A percentile compares a stretch with the other conserved stretches of the same genome.
These are phyloP conservation scores for Cytospora leucostoma DNA, from an alignment of 2,329 filamentous ascomycete genomes.

Conservation along the genomic window DNA sequence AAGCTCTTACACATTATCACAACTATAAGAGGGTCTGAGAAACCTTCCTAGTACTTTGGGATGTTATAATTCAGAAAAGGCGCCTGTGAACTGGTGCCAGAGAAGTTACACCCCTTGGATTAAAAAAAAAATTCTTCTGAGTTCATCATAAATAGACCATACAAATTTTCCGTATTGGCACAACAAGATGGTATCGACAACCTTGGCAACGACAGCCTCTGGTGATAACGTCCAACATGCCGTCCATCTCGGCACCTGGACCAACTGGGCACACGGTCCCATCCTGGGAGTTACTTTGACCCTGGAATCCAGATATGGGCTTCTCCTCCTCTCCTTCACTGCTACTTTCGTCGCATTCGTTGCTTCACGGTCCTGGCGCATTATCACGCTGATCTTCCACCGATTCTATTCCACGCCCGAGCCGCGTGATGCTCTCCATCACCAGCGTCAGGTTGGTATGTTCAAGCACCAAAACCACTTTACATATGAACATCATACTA, in stretches of 20 bases:
- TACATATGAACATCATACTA: rapidly evolving
- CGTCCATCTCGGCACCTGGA: conserved; percentile 12
- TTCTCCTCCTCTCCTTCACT: not conserved
- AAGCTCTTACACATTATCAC: too few species aligned
- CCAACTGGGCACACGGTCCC: not conserved
- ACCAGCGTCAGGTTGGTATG: conserved; percentile 32
- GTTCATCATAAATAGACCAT: too few species aligned
- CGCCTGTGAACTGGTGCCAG: too few species aligned
- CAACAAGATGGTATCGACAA: too few species aligned
- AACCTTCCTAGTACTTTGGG: too few species aligned
- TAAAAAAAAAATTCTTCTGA: too few species aligned
- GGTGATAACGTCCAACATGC: not conserved
- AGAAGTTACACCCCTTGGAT: too few species aligned
- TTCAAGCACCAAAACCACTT: rapidly evolving
- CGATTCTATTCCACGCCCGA: conserved; percentile 25
- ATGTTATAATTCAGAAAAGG: too few species aligned
- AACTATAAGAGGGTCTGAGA: too few species aligned
- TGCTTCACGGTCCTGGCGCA: conserved; percentile 30
- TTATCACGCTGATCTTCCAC: conserved; percentile 31
- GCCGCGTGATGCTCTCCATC: conserved; percentile 33
- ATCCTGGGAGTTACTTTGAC: conserved; percentile 15
- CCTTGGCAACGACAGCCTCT: not conserved
- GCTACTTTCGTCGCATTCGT: conserved; percentile 25
- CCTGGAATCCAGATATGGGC: not conserved
- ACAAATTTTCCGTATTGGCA: too few species aligned